phyloP scores from a whole-genome alignment of 2,329 filamentous ascomycete genomes.

The Paraphaeosphaeria sporulosa region DNA sequence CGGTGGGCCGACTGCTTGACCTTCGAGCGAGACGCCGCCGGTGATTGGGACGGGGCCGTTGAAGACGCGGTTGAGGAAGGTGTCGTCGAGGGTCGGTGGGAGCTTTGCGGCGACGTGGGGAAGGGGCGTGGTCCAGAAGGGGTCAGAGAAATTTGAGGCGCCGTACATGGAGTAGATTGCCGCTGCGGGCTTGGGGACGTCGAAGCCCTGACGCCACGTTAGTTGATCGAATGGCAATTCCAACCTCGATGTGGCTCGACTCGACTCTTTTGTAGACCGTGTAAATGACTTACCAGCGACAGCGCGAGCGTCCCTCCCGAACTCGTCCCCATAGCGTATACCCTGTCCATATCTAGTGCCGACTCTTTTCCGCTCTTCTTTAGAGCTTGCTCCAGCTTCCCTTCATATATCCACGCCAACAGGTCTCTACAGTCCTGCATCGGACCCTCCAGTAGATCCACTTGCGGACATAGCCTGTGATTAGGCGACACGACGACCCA shows the following conservation, averaged over 20 bases:
- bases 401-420: slow-evolving; percentile 19
- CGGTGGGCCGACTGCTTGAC: slow-evolving; percentile 17
- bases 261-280: too few species aligned
- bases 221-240: too few species aligned
- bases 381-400: slow-evolving; percentile 14
- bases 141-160: slow-evolving; percentile 21
- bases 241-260: too few species aligned
- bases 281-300: too few species aligned
- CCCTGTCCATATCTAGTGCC: too few species aligned
- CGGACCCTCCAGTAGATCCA: slow-evolving; percentile 20
- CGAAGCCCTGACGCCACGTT: too few species aligned
- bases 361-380: too few species aligned
- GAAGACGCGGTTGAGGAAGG: slow-evolving; percentile 5
- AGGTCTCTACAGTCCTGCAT: slow-evolving; percentile 24
- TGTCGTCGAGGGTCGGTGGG: slow-evolving; percentile 3
- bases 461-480: slow-evolving; percentile 25
- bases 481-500: slow-evolving; percentile 23
- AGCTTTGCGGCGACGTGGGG: slow-evolving; percentile 15
- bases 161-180: slow-evolving; percentile 26
- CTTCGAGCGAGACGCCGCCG: slow-evolving; percentile 27
- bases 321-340: too few species aligned
- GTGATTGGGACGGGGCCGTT: slow-evolving; percentile 17
- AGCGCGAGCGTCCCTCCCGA: too few species aligned
- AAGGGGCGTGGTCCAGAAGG: slow-evolving; percentile 21
- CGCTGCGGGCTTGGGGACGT: slow-evolving; percentile 4